Conservation (phyloP, 1,284 basidiomycete genomes). For the Microbotryomycetes sp. region DNA sequence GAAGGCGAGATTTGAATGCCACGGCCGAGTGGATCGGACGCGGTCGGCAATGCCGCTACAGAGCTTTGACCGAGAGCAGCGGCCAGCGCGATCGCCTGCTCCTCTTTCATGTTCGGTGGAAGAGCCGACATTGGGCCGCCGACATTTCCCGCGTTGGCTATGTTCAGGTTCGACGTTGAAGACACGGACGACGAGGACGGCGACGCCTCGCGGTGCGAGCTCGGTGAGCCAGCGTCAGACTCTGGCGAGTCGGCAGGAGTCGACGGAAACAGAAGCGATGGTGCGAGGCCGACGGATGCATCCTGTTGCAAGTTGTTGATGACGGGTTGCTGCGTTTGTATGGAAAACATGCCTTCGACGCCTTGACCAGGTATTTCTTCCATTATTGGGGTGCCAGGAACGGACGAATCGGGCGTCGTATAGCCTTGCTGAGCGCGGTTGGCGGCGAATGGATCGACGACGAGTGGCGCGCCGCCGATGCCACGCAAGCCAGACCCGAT, state of each 20-base stretch:
- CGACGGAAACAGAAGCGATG: constrained; percentile 14
- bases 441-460: constrained; percentile 8
- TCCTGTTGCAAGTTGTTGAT: neutral
- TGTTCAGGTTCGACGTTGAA: neutral
- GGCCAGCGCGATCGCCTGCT: constrained; percentile 1
- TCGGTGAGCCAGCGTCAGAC: neutral
- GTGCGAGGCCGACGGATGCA: constrained; percentile 5
- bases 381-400: constrained; percentile 18
- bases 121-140: neutral
- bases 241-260: constrained; percentile 6
- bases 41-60: constrained; percentile 22
- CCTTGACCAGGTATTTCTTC: constrained; percentile 1
- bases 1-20: constrained; percentile 30
- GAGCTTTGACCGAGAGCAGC: constrained; percentile 23
- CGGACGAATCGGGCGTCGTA: constrained; percentile 21
- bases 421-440: constrained; percentile 7
- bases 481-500: neutral
- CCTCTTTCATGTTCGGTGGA: constrained; percentile 5
- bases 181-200: neutral
- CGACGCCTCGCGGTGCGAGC: neutral
- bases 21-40: constrained; percentile 26
- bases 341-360: constrained; percentile 10
- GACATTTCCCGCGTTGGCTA: neutral
- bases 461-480: constrained; percentile 12
- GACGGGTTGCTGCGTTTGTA: neutral